These are phyloP conservation scores for Mycena floridula DNA, from an alignment of 768 basidiomycete species.

Conservation along the genomic window DNA sequence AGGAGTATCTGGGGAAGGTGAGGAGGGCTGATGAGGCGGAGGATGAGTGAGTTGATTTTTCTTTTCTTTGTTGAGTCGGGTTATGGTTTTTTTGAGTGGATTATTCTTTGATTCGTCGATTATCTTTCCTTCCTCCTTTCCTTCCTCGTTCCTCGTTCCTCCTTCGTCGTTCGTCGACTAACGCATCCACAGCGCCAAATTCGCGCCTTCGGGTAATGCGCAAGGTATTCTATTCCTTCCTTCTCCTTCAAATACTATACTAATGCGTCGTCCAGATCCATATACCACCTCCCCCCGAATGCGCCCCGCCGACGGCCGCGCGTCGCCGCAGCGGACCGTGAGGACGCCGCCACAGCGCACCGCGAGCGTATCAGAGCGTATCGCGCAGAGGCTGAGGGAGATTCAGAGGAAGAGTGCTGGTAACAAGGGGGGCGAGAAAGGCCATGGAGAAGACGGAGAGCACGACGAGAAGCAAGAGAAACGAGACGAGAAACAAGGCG, in stretches of 20 bases:
- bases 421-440: constrained; percentile 23
- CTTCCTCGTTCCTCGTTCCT: too few relatives aligned
- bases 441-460: constrained; percentile 7
- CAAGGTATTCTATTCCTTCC: too few relatives aligned
- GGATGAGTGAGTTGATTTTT: constrained; percentile 72
- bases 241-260: too few relatives aligned
- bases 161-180: constrained; percentile 11
- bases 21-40: constrained; percentile 87
- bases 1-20: constrained; percentile 70
- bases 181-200: constrained; percentile 59
- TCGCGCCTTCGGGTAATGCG: constrained; percentile 69
- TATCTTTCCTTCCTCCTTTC: too few relatives aligned
- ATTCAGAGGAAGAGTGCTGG: constrained; percentile 53
- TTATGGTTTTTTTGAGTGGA: too few relatives aligned
- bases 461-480: constrained; percentile 21
- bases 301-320: constrained; percentile 46
- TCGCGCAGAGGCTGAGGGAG: constrained; percentile 75
- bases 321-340: too few relatives aligned
- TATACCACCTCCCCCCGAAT: constrained; percentile 79
- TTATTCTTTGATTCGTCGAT: constrained; percentile 12
- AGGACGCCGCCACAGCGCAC: constrained; percentile 57
- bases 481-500: constrained; percentile 79
- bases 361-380: constrained; percentile 84
- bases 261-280: constrained; percentile 63
- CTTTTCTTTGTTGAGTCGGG: constrained; percentile 11